These are phyloP conservation scores for Leccinum brunneo-olivaceum DNA, from an alignment of 1,284 basidiomycete genomes.

Conservation along the genomic window DNA sequence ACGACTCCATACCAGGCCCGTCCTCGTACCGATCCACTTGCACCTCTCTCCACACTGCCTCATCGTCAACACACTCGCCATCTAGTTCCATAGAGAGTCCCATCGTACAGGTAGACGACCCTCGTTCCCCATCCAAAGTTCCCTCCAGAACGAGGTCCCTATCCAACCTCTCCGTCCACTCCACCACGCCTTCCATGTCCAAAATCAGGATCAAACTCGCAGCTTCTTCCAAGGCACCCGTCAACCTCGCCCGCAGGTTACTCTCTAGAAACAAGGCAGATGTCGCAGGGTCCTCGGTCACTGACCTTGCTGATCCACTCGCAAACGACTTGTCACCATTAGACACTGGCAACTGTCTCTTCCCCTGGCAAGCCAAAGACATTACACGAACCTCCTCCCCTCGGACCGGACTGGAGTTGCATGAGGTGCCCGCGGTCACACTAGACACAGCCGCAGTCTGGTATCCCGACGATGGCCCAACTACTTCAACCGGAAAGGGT, in stretches of 20 bases:
- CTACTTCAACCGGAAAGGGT: slow-evolving; percentile 40
- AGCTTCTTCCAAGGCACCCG: slow-evolving; percentile 35
- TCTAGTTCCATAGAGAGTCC: slow-evolving; percentile 12
- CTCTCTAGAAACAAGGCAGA: slow-evolving; percentile 39
- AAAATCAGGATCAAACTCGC: slow-evolving; percentile 44
- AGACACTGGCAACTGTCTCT: slow-evolving; percentile 33
- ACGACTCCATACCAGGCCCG: slow-evolving; percentile 44
- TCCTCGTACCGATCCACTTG: slow-evolving; percentile 47
- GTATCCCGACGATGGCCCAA: slow-evolving; percentile 10
- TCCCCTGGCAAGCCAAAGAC: slow-evolving; percentile 39
- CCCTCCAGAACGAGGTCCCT: slow-evolving; percentile 50
- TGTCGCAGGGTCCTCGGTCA: slow-evolving; percentile 4
- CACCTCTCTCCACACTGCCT: slow-evolving; percentile 18
- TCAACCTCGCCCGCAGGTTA: slow-evolving; percentile 50
- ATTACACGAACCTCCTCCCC: slow-evolving; percentile 25
- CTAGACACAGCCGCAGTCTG: slow-evolving; percentile 13
- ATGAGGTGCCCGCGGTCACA: slow-evolving; percentile 9
- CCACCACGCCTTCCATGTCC: slow-evolving; percentile 40
- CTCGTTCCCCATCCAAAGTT: slow-evolving; percentile 17
- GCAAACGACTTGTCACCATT: slow-evolving; percentile 15
- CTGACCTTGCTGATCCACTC: slow-evolving; percentile 8
- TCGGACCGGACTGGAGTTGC: slow-evolving; percentile 24
- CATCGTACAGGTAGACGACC: slow-evolving; percentile 10
- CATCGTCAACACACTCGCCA: slow-evolving; percentile 15
- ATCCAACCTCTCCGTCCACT: slow-evolving; percentile 45